Conservation (phyloP, 352 stramenopile genomes). For the Phytophthora constricta region DNA sequence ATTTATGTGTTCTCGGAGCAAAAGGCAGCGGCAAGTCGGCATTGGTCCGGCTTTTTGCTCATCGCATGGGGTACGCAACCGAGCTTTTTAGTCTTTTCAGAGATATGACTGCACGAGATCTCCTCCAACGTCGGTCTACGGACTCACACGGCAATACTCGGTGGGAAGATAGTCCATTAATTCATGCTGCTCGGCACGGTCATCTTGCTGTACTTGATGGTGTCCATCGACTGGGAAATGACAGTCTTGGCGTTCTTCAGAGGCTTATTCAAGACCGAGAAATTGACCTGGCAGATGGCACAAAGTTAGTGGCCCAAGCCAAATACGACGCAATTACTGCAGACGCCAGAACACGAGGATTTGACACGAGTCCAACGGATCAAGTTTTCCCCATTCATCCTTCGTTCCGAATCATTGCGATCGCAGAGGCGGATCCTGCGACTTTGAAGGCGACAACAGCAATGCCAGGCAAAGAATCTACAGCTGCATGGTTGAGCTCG, state of each 20-base stretch:
- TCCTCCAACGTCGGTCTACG: constrained; percentile 91
- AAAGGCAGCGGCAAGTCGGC: constrained; percentile 89
- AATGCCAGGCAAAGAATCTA: constrained; percentile 50
- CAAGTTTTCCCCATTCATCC: constrained; percentile 83
- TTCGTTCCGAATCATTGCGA: constrained; percentile 89
- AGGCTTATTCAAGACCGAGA: constrained; percentile 90
- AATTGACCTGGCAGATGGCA: constrained; percentile 89
- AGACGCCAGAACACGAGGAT: constrained; percentile 18
- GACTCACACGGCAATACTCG: constrained; percentile 87
- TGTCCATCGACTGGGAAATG: constrained; percentile 91
- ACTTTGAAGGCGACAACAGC: constrained; percentile 37
- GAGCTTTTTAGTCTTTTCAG: constrained; percentile 94
- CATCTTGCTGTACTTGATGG: constrained; percentile 92
- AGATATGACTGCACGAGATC: constrained; percentile 94
- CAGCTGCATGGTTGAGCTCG: constrained; percentile 71
- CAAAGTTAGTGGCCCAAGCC: constrained; percentile 68
- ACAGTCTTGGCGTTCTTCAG: constrained; percentile 91
- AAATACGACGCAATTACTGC: constrained; percentile 63
- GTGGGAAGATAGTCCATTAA: constrained; percentile 94
- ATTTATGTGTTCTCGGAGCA: constrained; percentile 82
- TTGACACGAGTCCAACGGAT: constrained; percentile 13
- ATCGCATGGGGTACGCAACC: constrained; percentile 81
- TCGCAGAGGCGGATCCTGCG: constrained; percentile 67
- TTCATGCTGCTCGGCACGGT: constrained; percentile 87
- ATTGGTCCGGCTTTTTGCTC: constrained; percentile 68